phyloP scores from a whole-genome alignment of 2,329 filamentous ascomycete genomes.

The Thelonectria olida region DNA sequence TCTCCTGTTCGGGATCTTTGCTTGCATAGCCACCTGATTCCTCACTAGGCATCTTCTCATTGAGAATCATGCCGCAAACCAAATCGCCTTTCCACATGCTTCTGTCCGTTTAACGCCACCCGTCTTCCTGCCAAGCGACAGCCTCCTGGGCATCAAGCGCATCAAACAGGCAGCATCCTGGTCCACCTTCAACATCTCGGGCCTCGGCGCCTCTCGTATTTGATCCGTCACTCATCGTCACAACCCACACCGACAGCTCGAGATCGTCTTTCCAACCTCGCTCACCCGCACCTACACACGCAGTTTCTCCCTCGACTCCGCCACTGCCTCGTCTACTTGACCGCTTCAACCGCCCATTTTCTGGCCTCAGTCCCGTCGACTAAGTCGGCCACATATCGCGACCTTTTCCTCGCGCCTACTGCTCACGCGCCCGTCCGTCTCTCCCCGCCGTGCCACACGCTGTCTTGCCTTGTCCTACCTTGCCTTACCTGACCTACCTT shows the following conservation, averaged over 20 bases:
- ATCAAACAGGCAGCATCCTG: neutral
- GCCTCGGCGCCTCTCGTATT: neutral
- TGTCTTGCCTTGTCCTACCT: neutral
- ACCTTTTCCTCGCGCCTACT: constrained; percentile 21
- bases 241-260: neutral
- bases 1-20: neutral
- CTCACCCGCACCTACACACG: neutral
- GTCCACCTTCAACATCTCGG: neutral
- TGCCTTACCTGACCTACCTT: neutral
- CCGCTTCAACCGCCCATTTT: constrained; percentile 17
- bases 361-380: constrained; percentile 26
- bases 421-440: constrained; percentile 28
- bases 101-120: neutral
- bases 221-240: neutral
- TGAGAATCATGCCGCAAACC: neutral
- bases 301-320: constrained; percentile 1
- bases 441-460: constrained; percentile 6
- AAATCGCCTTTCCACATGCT: neutral
- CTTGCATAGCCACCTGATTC: neutral
- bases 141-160: neutral
- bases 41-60: neutral
- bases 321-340: constrained; percentile 5
- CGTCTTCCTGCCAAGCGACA: neutral
- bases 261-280: constrained; percentile 2
- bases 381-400: constrained; percentile 34